Base-by-base conservation (phyloP, 2,329 filamentous ascomycete genomes). In the Aspergillus thermomutatus region DNA sequence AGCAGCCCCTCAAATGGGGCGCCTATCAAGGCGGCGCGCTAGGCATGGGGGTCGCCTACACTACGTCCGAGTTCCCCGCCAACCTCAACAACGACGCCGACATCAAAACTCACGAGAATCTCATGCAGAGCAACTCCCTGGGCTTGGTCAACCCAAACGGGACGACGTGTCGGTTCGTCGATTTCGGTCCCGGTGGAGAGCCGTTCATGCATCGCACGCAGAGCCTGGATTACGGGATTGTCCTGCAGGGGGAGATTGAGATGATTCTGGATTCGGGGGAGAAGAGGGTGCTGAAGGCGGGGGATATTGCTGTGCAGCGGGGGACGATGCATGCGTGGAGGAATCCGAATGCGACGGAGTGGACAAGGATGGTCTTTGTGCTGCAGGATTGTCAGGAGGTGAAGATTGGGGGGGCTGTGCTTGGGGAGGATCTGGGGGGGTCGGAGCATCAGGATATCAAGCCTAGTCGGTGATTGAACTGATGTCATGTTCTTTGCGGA, bases 261-360 rank as follows among this genome's bases (percentile, higher is more conserved):
- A 72, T 84, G 68, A 54, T 78, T 3, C 68, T 85, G 4, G 82
- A 83, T 57, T 77, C 77, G n/a, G 82, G 82, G 1, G 80, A 80
- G 55, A 73, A 66, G 50, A 73, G 74, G 47, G 55, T 72, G 25
- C 72, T 85, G 75, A 70, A 72, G 49, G 71, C 75, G 10, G 83
- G 83, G 2, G 82, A 85, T 63, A 70, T 84, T n/a, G 78, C 78
- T 9, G 78, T 85, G 21, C 82, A 85, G 69, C 72, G 83, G 43
- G 81, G 77, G 1, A 83, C 82, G 3, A 81, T 79, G 71, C 83
- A 85, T 66, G 76, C 76, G 26, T 84, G 82, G 82, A 67, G 73
- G 50, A 84, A 84, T 56, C 66, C 71, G 17, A 80, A 75, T 58
- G 59, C 69, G 49, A 79, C 75, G 14, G 75, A 78, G 50, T 82